These are phyloP conservation scores for Evernia prunastri DNA, from an alignment of 495 filamentous ascomycete species.

Conservation along the genomic window DNA sequence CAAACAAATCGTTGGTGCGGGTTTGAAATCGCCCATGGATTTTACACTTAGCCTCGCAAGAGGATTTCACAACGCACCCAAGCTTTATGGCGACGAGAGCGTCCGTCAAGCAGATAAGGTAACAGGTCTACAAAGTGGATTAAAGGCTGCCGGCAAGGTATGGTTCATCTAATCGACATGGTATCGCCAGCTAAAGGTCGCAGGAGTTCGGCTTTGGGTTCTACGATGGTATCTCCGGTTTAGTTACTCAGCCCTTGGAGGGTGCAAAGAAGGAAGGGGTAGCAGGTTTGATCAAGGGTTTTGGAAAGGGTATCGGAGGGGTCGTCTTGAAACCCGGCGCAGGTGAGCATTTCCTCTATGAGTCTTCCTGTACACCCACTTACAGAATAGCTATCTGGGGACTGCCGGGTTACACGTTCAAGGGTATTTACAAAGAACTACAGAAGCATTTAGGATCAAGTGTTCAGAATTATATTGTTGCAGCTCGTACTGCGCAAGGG, in stretches of 20 bases:
- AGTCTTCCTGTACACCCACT: conserved; percentile 14
- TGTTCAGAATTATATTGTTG: conserved; percentile 64
- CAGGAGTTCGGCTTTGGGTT: conserved; percentile 60
- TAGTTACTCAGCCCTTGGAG: conserved; percentile 61
- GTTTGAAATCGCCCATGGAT: conserved; percentile 73
- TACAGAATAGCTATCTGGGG: conserved; percentile 46
- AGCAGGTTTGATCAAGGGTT: conserved; percentile 64
- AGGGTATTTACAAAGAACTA: conserved; percentile 68
- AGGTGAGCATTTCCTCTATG: conserved; percentile 38
- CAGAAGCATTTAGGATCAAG: conserved; percentile 55
- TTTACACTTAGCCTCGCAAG: conserved; percentile 69
- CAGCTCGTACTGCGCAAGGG: conserved; percentile 66
- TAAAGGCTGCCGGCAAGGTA: conserved; percentile 56
- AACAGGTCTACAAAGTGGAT: conserved; percentile 58
- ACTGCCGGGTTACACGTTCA: conserved; percentile 65
- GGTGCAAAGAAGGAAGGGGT: conserved; percentile 64
- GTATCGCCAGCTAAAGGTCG: conserved; percentile 3
- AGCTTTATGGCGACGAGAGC: conserved; percentile 69
- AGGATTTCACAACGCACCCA: conserved; percentile 81
- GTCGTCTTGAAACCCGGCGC: conserved; percentile 63
- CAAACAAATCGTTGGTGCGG: conserved; percentile 59
- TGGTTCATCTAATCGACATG: not conserved
- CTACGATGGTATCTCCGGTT: conserved; percentile 64
- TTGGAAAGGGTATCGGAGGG: conserved; percentile 70
- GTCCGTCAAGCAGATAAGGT: conserved; percentile 65